Percentiles rank a stretch among this genome's conserved stretches.
Evolutionary conservation across 257 asterid species (phyloP).

Genomic region (Jasminum sambac): DNA sequence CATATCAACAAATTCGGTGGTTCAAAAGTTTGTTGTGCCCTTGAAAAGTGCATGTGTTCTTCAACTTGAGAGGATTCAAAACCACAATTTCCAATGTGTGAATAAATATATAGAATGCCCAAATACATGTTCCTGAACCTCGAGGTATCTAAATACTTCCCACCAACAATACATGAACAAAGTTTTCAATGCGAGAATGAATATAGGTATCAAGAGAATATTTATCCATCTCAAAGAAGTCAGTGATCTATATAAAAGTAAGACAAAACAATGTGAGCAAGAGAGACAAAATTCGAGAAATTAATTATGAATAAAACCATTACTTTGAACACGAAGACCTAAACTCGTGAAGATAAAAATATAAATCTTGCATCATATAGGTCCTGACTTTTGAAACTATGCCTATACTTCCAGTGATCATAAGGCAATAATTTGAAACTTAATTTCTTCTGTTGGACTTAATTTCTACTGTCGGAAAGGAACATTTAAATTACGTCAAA

Average conservation of each 20-base stretch:
- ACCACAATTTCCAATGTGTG: not conserved
- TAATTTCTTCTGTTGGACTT: not conserved
- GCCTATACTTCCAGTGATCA: not conserved
- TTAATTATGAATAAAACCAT: constrained; percentile 1
- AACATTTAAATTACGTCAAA: not conserved
- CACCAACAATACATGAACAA: not conserved
- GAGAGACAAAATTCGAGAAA: not conserved
- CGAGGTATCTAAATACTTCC: not conserved
- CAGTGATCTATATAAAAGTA: not conserved
- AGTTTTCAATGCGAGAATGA: not conserved
- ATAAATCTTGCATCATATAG: not conserved
- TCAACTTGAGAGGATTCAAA: not conserved
- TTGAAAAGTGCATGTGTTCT: not conserved
- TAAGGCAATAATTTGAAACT: not conserved
- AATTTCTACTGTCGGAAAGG: not conserved
- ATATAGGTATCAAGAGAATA: not conserved
- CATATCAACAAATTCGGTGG: not conserved
- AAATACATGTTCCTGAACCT: not conserved
- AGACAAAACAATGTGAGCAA: too few relatives aligned
- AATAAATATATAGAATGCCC: not conserved
- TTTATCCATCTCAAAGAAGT: not conserved
- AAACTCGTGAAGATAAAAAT: not conserved
- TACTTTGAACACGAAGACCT: not conserved
- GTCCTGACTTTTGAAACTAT: not conserved
- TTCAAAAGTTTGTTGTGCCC: not conserved